Conservation (phyloP, 1,139 yeast genomes). For the Yamadazyma friedrichii region DNA sequence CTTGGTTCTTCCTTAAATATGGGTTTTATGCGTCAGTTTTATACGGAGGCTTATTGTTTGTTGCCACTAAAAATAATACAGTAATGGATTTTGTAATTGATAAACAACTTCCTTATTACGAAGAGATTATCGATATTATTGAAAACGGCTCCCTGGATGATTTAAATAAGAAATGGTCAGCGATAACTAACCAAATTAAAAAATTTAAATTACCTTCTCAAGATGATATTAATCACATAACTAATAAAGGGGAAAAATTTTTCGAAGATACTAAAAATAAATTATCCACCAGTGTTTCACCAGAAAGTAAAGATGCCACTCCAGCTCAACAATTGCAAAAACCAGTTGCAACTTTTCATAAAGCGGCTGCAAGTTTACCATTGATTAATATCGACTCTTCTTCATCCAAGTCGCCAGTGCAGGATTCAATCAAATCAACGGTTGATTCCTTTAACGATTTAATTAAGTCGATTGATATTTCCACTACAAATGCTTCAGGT, state of each 20-base stretch:
- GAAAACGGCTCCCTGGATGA: conserved; percentile 42
- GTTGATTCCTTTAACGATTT: conserved; percentile 52
- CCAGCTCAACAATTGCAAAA: conserved; percentile 49
- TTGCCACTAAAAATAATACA: conserved; percentile 45
- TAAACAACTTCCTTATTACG: conserved; percentile 45
- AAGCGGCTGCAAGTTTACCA: conserved; percentile 35
- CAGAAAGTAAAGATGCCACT: conserved; percentile 22
- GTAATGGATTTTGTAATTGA: conserved; percentile 49
- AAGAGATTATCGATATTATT: conserved; percentile 39
- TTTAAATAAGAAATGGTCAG: conserved; percentile 21
- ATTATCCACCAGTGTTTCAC: conserved; percentile 15
- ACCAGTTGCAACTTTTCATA: conserved; percentile 40
- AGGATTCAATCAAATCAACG: conserved; percentile 48
- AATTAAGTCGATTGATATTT: conserved; percentile 49
- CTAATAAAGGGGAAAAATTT: conserved; percentile 36
- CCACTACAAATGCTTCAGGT: conserved; percentile 27
- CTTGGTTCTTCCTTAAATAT: conserved; percentile 33
- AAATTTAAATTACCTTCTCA: conserved; percentile 31
- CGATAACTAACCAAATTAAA: conserved; percentile 21
- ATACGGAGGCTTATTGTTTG: conserved; percentile 42
- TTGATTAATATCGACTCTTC: conserved; percentile 18
- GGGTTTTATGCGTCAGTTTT: conserved; percentile 27
- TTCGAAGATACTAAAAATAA: conserved; percentile 38
- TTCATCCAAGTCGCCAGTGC: conserved; percentile 24
- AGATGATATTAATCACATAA: conserved; percentile 32